Percentiles rank a stretch among this genome's conserved stretches.
Conservation (phyloP, 2,329 filamentous ascomycete species). For the Atkinsonella texensis region DNA sequence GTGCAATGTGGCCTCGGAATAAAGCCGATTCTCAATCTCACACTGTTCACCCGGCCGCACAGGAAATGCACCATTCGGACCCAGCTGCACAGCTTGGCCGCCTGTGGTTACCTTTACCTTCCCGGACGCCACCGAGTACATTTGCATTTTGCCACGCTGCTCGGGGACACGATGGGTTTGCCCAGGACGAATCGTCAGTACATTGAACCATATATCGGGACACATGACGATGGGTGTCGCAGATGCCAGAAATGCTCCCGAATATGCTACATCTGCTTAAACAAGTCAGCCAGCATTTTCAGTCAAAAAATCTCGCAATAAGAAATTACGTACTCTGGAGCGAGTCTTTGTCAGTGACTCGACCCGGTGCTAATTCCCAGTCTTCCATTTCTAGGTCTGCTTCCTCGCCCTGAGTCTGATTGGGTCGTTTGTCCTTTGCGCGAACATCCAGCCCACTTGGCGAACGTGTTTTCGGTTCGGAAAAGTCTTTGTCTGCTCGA, state of each 20-base stretch:
- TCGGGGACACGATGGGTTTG: constrained; percentile 18
- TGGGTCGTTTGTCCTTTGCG: neutral
- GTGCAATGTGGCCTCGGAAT: constrained; percentile 32
- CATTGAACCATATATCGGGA: constrained; percentile 27
- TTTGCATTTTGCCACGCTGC: constrained; percentile 20
- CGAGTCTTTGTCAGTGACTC: constrained; percentile 18
- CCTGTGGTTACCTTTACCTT: constrained; percentile 28
- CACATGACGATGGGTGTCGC: constrained; percentile 24
- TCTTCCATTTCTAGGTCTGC: constrained; percentile 5
- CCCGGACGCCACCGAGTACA: constrained; percentile 28
- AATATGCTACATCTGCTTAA: constrained; percentile 29
- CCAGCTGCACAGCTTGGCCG: constrained; percentile 26
- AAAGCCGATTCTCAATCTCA: constrained; percentile 29
- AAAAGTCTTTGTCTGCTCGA: neutral
- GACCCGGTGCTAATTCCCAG: constrained; percentile 30
- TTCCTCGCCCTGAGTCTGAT: constrained; percentile 1
- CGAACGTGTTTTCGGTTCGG: neutral
- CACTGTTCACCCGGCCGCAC: constrained; percentile 27
- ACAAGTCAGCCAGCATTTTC: neutral
- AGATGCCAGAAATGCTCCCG: constrained; percentile 27
- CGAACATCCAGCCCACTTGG: neutral
- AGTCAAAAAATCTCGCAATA: neutral
- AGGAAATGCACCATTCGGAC: constrained; percentile 32
- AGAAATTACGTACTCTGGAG: constrained; percentile 23
- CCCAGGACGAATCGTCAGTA: constrained; percentile 28